Evolutionary conservation across 495 filamentous ascomycete genomes (phyloP).

Genomic region (Annulohypoxylon stygium): DNA sequence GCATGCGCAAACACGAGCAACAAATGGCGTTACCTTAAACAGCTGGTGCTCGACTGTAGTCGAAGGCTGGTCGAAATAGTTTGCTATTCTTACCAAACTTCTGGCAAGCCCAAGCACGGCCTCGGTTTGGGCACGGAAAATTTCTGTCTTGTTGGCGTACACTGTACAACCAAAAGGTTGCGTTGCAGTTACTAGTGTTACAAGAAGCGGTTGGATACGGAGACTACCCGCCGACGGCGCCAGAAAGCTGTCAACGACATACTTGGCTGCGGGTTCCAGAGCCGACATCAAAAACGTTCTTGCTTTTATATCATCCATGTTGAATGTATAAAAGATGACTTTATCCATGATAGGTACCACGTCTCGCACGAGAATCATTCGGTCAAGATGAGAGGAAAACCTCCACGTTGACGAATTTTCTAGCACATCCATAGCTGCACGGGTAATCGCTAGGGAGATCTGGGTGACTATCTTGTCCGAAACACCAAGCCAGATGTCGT

Average conservation of each 20-base stretch:
- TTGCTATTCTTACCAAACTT: conserved; percentile 76
- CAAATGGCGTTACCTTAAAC: conserved; percentile 78
- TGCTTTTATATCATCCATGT: conserved; percentile 72
- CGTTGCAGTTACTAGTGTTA: conserved; percentile 75
- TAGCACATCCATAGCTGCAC: conserved; percentile 81
- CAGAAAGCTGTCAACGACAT: conserved; percentile 81
- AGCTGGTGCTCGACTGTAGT: conserved; percentile 80
- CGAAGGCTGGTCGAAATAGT: conserved; percentile 69
- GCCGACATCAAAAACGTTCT: conserved; percentile 70
- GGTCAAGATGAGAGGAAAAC: conserved; percentile 75
- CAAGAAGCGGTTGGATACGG: conserved; percentile 81
- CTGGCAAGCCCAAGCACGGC: conserved; percentile 74
- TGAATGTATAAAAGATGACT: conserved; percentile 77
- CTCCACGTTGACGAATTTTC: conserved; percentile 87
- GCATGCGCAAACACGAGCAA: conserved; percentile 84
- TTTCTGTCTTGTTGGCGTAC: conserved; percentile 67
- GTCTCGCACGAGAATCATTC: conserved; percentile 65
- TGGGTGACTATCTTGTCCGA: conserved; percentile 81
- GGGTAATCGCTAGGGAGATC: conserved; percentile 77
- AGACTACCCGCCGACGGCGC: conserved; percentile 75
- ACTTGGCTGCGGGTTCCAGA: conserved; percentile 75
- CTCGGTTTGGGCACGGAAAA: conserved; percentile 73
- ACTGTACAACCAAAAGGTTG: conserved; percentile 73
- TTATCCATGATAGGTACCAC: conserved; percentile 77
- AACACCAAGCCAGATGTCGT: conserved; percentile 75